Conservation (phyloP, 2,329 filamentous ascomycete genomes). For the Aspergillus glaucus region DNA sequence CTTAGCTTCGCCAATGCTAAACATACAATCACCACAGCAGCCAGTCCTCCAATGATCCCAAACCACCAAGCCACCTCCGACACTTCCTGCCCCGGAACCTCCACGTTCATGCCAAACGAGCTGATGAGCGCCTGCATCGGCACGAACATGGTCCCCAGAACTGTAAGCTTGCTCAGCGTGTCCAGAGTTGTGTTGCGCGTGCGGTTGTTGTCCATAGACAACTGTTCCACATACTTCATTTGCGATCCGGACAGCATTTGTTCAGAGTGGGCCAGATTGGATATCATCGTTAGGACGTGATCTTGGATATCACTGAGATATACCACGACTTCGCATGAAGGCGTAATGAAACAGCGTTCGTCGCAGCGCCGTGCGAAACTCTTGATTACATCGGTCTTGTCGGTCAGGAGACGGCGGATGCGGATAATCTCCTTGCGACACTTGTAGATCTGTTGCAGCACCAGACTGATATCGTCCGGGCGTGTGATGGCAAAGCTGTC, state of each 20-base stretch:
- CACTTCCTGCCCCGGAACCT: conserved; percentile 29
- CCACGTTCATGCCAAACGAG: conserved; percentile 42
- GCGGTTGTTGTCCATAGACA: conserved; percentile 80
- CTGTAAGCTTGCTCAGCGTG: conserved; percentile 82
- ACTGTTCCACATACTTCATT: conserved; percentile 86
- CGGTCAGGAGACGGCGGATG: conserved; percentile 79
- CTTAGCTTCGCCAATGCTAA: conserved; percentile 27
- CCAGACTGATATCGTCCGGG: conserved; percentile 74
- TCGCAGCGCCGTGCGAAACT: conserved; percentile 97
- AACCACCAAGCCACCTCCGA: conserved; percentile 34
- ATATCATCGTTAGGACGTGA: conserved; percentile 97
- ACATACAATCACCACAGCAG: conserved; percentile 21
- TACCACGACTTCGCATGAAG: conserved; percentile 69
- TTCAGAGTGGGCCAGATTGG: conserved; percentile 84
- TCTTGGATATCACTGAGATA: conserved; percentile 96
- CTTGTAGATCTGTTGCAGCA: conserved; percentile 76
- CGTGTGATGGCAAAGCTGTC: conserved; percentile 86
- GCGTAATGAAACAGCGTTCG: conserved; percentile 79
- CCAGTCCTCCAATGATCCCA: conserved; percentile 35
- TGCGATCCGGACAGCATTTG: conserved; percentile 90
- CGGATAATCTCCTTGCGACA: conserved; percentile 88
- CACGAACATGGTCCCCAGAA: conserved; percentile 83
- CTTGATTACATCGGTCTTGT: conserved; percentile 90
- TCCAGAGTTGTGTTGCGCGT: conserved; percentile 80
- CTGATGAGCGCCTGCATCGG: conserved; percentile 79